These are phyloP conservation scores for Saturnispora zaruensis DNA, from an alignment of 805 yeast genomes.

Conservation along the genomic window DNA sequence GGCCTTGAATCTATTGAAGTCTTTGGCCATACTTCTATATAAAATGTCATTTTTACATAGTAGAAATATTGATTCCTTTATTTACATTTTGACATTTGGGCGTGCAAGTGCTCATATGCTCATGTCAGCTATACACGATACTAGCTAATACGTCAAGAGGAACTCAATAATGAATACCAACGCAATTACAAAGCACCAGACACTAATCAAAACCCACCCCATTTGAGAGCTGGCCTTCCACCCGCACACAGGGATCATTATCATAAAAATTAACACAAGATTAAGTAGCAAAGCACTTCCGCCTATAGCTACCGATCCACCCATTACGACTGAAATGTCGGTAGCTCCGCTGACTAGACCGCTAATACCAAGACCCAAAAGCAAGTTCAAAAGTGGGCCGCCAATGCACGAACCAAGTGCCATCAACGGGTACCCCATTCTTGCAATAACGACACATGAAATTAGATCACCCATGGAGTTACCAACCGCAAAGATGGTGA, in stretches of 20 bases:
- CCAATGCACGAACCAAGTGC: slow-evolving; percentile 96
- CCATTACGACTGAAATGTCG: slow-evolving; percentile 23
- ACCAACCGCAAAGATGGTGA: slow-evolving; percentile 86
- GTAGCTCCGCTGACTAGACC: slow-evolving; percentile 41
- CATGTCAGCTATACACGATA: not conserved
- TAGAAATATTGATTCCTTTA: not conserved
- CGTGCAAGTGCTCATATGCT: slow-evolving; percentile 2
- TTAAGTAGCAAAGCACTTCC: slow-evolving; percentile 33
- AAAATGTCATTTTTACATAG: not conserved
- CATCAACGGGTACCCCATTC: slow-evolving; percentile 76
- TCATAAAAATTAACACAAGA: slow-evolving; percentile 28
- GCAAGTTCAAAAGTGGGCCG: slow-evolving; percentile 71
- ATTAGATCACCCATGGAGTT: slow-evolving; percentile 87
- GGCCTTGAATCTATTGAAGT: slow-evolving; percentile 13
- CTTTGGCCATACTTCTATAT: slow-evolving; percentile 2
- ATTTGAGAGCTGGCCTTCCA: slow-evolving; percentile 34
- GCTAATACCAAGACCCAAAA: slow-evolving; percentile 75
- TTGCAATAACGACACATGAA: slow-evolving; percentile 72
- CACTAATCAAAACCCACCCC: slow-evolving; percentile 32
- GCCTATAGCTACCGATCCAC: slow-evolving; percentile 34
- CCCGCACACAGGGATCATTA: slow-evolving; percentile 32
- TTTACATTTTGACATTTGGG: not conserved
- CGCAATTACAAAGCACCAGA: slow-evolving; percentile 36
- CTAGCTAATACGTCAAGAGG: slow-evolving; percentile 7
- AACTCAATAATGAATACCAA: slow-evolving; percentile 26